These are phyloP conservation scores for Flammula alnicola DNA, from an alignment of 1,284 basidiomycete species.

Conservation along the genomic window DNA sequence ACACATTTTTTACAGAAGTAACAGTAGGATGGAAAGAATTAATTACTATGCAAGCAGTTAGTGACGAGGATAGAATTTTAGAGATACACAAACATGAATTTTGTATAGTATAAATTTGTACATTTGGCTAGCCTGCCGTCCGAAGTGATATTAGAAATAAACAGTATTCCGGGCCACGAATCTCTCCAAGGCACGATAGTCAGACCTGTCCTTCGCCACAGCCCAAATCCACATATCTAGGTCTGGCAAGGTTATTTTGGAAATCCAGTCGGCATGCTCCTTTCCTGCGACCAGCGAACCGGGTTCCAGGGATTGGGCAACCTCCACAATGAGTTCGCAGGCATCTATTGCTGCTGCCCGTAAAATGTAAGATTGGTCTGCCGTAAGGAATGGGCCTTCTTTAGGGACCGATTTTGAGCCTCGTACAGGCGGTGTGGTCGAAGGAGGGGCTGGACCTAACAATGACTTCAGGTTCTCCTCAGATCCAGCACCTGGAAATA, in stretches of 20 bases:
- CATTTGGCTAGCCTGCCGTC: not conserved
- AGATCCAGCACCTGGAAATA: slow-evolving; percentile 51
- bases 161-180: slow-evolving; percentile 67
- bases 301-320: slow-evolving; percentile 49
- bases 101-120: slow-evolving; percentile 7
- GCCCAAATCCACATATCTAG: slow-evolving; percentile 80
- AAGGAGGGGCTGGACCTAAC: slow-evolving; percentile 33
- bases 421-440: not conserved
- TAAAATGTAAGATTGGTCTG: slow-evolving; percentile 71
- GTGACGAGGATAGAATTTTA: too few species aligned
- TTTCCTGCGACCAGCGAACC: slow-evolving; percentile 21
- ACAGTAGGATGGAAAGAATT: not conserved
- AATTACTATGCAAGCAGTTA: not conserved
- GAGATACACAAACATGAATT: not conserved
- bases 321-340: slow-evolving; percentile 67
- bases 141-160: slow-evolving; percentile 55
- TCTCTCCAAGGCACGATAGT: slow-evolving; percentile 66
- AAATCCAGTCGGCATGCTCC: slow-evolving; percentile 50
- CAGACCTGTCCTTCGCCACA: slow-evolving; percentile 72
- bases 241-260: slow-evolving; percentile 58
- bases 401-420: slow-evolving; percentile 38
- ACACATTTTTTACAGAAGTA: not conserved
- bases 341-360: slow-evolving; percentile 83
- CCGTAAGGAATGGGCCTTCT: slow-evolving; percentile 67
- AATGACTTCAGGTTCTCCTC: slow-evolving; percentile 43